Base-by-base conservation (phyloP, 2,329 filamentous ascomycete species). In the Cladophialophora carrionii region DNA sequence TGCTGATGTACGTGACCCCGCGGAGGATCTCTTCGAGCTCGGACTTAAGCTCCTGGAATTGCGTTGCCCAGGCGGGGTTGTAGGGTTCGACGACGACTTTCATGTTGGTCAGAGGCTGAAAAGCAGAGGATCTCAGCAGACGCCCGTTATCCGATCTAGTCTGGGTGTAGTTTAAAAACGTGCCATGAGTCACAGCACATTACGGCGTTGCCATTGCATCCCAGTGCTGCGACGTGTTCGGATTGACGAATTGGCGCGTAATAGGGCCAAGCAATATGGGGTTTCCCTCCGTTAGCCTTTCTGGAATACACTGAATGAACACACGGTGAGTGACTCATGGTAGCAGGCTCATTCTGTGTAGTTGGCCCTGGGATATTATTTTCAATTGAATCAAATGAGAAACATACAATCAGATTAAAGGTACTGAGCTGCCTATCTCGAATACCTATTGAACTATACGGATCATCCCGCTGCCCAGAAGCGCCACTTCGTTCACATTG, bases 1-100 rank as follows among this genome's bases (percentile, higher is more conserved):
- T 77, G 29, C 41, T 43, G n/a, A 64, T 49, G 52, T 68, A 66
- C 34, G 14, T 37, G 22, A 71, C 62, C n/a, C 46, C 61, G 10
- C 22, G 22, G 12, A 71, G 62, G 41, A 57, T 31, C 20, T 59
- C 32, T 61, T 71, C 65, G 6, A 68, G 53, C 60, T 71, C 64
- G 55, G 56, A 34, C 37, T 70, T 70, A 55, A 70, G 61, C 17
- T 20, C 14, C 34, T 62, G 46, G 48, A 65, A 70, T 46, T 70
- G 55, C 29, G 51, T 10, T 41, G 63, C 56, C 63, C 64, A 69
- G 32, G 59, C 61, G 12, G 66, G 55, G 52, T 69, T 63, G 57
- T 67, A 70, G 17, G 60, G 52, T 46, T 70, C 64, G 12, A 70
- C 68, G 10, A 62, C 24, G n/a, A 70, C 66, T 20, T 60, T 58